These are phyloP conservation scores for Tulasnella calospora DNA, from an alignment of 768 basidiomycete genomes.

Conservation along the genomic window DNA sequence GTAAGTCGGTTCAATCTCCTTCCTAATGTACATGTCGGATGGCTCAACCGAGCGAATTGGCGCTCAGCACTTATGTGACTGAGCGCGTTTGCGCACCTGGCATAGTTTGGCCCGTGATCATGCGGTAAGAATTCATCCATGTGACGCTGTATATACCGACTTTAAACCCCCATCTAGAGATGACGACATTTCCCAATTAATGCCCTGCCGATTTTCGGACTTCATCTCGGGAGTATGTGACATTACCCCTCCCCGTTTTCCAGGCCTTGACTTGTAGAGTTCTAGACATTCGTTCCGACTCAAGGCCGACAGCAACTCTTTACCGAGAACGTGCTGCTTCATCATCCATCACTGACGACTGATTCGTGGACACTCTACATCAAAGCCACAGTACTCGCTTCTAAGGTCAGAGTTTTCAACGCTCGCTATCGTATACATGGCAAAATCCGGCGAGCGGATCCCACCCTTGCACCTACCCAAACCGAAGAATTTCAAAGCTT, in stretches of 20 bases:
- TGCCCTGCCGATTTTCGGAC: conserved; percentile 13
- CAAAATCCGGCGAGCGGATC: conserved; percentile 40
- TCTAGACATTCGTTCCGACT: conserved; percentile 9
- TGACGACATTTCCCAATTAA: conserved; percentile 6
- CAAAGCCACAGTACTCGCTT: conserved; percentile 63
- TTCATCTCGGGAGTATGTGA: conserved; percentile 8
- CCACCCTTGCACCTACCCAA: conserved; percentile 36
- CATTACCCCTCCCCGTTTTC: background rate
- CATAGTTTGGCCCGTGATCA: background rate
- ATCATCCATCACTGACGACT: conserved; percentile 56
- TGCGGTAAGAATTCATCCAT: background rate
- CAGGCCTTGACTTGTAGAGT: background rate
- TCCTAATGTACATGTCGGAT: background rate
- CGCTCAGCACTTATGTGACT: background rate
- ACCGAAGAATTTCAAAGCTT: conserved; percentile 60
- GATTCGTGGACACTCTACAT: conserved; percentile 70
- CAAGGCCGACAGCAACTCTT: conserved; percentile 61
- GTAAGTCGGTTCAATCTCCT: background rate
- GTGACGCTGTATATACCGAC: background rate
- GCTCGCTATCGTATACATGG: conserved; percentile 25
- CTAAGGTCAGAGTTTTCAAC: conserved; percentile 31
- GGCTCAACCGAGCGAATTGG: background rate
- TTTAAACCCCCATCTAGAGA: background rate
- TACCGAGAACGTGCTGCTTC: conserved; percentile 51
- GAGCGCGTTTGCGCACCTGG: background rate